Percentiles rank a stretch among this genome's conserved stretches.
phyloP scores from a whole-genome alignment of 371 early-diverging fungal species.

The Zopfochytrium polystomum region DNA sequence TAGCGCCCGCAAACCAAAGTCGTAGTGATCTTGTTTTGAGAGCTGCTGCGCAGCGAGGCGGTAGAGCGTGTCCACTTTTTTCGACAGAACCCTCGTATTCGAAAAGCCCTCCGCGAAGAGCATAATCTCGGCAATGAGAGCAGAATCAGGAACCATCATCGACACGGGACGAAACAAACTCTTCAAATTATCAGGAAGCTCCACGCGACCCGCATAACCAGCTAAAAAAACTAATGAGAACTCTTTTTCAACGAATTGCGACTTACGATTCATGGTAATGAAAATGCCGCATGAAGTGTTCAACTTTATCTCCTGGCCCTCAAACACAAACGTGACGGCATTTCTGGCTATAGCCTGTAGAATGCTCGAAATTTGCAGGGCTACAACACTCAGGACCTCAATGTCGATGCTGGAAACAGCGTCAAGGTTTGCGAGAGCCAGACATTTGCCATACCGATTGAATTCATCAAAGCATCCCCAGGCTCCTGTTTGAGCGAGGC shows the following conservation, averaged over 20 bases:
- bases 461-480: slow-evolving; percentile 63
- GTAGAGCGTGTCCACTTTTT: slow-evolving; percentile 56
- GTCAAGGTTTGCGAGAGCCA: no score
- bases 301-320: slow-evolving; percentile 55
- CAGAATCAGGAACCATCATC: slow-evolving; percentile 59
- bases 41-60: slow-evolving; percentile 52
- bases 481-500: slow-evolving; percentile 46
- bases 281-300: no score
- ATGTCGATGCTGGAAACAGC: slow-evolving; percentile 51
- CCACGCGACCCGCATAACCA: slow-evolving; percentile 58
- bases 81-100: slow-evolving; percentile 50
- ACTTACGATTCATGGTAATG: slow-evolving; percentile 52
- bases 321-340: slow-evolving; percentile 44
- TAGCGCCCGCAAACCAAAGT: slow-evolving; percentile 55
- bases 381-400: slow-evolving; percentile 54
- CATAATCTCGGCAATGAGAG: slow-evolving; percentile 59
- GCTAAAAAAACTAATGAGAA: slow-evolving; percentile 54
- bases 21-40: no score
- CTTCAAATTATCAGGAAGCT: slow-evolving; percentile 59
- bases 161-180: slow-evolving; percentile 56
- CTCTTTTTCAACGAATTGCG: not conserved
- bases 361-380: slow-evolving; percentile 50
- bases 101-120: slow-evolving; percentile 59
- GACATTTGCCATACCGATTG: no score
- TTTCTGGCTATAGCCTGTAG: slow-evolving; percentile 44